Base-by-base conservation (phyloP, 441 rosid genomes). In the Dalechampia spathulata region DNA sequence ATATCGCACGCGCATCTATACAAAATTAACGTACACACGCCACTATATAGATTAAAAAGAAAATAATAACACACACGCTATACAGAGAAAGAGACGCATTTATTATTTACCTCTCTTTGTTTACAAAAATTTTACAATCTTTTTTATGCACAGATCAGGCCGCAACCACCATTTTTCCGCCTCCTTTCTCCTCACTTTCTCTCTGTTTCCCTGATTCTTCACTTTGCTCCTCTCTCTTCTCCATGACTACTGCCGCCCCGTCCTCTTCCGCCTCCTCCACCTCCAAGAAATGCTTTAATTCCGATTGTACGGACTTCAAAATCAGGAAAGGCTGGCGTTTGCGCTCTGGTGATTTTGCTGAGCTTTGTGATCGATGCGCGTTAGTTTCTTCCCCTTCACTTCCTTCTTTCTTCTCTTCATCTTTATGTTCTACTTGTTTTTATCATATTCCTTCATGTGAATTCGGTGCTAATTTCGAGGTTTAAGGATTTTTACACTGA, bases 321-420 rank as follows among this genome's bases (percentile, higher is more conserved):
- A 81, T 85, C 58, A 77, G 88, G 47, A 90, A 78, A 57, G 99
- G 94, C 5, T 94, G 99, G 99, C 79, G 80, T 53, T 77, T 94
- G 54, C 93, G 89, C 47, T 61, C 73, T 51, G 97, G 96, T 25
- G 96, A 86, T 66, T 74, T 68, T 40, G 96, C 84, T 7, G 87
- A 86, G 66, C 98, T 94, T 38, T 94, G 99, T 77, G 87, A 84
- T 72, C 85, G 90, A 68, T 94, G 99, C 92, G 93, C 78, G 99
- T 94, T 69, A 83, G 80, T 20, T 36, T 8, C 27, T 45, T 52
- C 7, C 34, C 4, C 34, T 30, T 30, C 5, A 30, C 19, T 21
- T 47, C n/a, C 26, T 25, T 15, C 27, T 6, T 22, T 43, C 30
- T 38, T 21, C 28, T 46, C 39, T 44, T 22, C 28, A 51, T 66